These are phyloP conservation scores for Beverwykella pulmonaria DNA, from an alignment of 495 filamentous ascomycete genomes.

Conservation along the genomic window DNA sequence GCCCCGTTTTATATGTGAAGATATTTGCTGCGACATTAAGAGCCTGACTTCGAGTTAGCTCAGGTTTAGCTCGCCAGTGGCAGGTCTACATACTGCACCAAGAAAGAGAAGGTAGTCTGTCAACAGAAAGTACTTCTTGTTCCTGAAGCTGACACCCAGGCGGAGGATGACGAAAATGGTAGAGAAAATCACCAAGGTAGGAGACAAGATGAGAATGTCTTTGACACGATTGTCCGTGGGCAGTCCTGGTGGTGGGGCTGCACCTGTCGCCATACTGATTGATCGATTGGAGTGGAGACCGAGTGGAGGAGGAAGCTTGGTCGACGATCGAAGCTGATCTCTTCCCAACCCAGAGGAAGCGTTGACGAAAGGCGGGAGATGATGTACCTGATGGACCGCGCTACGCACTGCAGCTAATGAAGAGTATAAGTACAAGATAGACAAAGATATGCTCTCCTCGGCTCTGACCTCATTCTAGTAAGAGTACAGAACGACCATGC, in stretches of 20 bases:
- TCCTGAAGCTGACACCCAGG: conserved; percentile 8
- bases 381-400: not conserved
- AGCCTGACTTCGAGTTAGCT: not conserved
- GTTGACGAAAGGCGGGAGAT: not conserved
- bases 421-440: not conserved
- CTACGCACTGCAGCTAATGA: not conserved
- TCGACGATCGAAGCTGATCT: not conserved
- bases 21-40: not conserved
- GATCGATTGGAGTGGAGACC: not conserved
- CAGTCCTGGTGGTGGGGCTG: not conserved
- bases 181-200: conserved; percentile 2
- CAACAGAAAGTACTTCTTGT: conserved; percentile 1
- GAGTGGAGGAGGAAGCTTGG: not conserved
- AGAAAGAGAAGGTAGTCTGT: conserved; percentile 16
- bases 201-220: not conserved
- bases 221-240: not conserved
- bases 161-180: conserved; percentile 4
- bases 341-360: not conserved
- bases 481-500: not conserved
- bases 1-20: not conserved
- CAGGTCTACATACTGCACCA: conserved; percentile 1
- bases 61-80: not conserved
- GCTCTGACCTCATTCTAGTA: not conserved
- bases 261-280: conserved; percentile 5
- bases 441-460: not conserved